Base-by-base conservation (phyloP, 805 yeast species). In the Kuraishia cidri region DNA sequence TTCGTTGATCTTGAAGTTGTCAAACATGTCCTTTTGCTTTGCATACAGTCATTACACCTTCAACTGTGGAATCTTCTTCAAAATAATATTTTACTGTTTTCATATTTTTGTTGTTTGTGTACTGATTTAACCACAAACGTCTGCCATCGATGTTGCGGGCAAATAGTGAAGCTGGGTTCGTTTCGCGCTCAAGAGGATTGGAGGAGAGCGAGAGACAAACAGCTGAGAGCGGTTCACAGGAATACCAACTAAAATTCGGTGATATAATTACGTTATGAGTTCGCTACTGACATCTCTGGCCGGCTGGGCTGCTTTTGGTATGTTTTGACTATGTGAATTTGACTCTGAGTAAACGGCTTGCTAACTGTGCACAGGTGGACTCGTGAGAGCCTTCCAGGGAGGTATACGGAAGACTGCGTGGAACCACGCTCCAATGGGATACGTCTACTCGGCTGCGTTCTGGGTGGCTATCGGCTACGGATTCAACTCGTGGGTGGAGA, bases 381-480 rank as follows among this genome's bases (percentile, higher is more conserved):
- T 21, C 46, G 54, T 24, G 66, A 63, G 72, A 52, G 65, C 62
- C 3, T 59, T 58, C 41, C 72, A 66, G 44, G 38, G 60, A 37
- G 71, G 70, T 23, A 48, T 66, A 20, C 52, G 62, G 42, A 58
- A 62, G 39, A 58, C 56, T 35, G 65, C 69, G 19, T 44, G 58
- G 37, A 36, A 50, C 4, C 48, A 48, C 36, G 50, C 55, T 33
- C 67, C 64, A 30, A 33, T 54, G 37, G 71, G 67, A 12, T 65
- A 60, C 37, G 54, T 57, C 4, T 56, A 53, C 36, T 64, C 69
- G 12, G 70, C 63, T n/a, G 66, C 56, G 5, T 48, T 60, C 36
- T 64, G 69, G 63, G 54, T 60, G 4, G 66, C 56, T 2, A 33
- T 64, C 21, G 72, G 72, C 1, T 62, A 62, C 37, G 39, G 38